These are phyloP conservation scores for Vanilla planifolia DNA, from an alignment of 106 monocot species.

Conservation along the genomic window DNA sequence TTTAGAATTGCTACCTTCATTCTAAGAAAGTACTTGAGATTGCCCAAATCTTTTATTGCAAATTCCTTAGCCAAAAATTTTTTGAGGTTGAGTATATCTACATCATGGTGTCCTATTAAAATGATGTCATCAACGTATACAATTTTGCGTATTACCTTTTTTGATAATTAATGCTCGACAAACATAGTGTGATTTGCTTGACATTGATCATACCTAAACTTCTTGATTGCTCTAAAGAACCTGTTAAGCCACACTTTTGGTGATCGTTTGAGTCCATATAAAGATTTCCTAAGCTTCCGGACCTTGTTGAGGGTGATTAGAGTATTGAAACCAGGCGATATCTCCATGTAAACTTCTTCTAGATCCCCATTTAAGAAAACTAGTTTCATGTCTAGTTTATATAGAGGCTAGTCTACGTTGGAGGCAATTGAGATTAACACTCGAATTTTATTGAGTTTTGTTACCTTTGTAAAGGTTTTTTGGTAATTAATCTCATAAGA, in stretches of 20 bases:
- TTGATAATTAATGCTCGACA: background rate
- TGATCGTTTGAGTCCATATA: too few species aligned
- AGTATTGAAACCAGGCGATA: background rate
- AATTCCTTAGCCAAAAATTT: background rate
- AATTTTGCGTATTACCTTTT: background rate
- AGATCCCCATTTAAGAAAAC: background rate
- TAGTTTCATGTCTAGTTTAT: background rate
- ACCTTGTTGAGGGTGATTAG: background rate
- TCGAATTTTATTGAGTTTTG: background rate
- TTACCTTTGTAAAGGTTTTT: too few species aligned
- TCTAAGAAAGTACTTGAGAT: conserved; percentile 1
- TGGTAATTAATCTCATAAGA: too few species aligned
- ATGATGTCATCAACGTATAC: background rate
- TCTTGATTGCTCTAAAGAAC: background rate
- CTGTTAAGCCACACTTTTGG: too few species aligned
- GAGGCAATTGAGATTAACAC: too few species aligned
- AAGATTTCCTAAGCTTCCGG: too few species aligned
- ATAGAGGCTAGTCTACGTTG: background rate
- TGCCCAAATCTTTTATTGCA: background rate
- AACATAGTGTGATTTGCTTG: background rate
- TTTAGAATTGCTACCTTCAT: background rate
- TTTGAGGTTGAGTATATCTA: background rate
- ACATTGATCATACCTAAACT: background rate
- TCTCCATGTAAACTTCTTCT: background rate
- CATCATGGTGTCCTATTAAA: background rate